Base-by-base conservation (phyloP, 2,329 filamentous ascomycete genomes). In the Rugonectria rugulosa region DNA sequence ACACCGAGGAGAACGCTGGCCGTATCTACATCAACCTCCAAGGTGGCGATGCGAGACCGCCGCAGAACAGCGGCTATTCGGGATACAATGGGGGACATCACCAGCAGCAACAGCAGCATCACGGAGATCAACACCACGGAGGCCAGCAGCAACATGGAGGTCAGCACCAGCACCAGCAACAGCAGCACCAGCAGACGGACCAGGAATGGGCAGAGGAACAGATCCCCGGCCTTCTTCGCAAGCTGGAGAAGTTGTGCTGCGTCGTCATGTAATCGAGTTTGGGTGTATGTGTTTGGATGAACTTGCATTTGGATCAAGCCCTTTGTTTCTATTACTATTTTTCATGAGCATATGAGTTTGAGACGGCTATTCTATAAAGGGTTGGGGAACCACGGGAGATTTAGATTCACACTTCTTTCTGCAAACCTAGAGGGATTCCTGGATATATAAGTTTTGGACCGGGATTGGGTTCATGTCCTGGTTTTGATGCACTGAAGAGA, bases 1-100 rank as follows among this genome's bases (percentile, higher is more conserved):
- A 83, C 53, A 96, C 92, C 2, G 95, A 98, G 78, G 88, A 90
- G 43, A 98, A 99, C 66, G 89, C 89, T 8, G 95, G 95, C 1
- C 80, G 92, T 14, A 93, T 99, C 36, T 97, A 91, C 70, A 86
- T 98, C 59, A 90, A 97, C 70, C 79, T 98, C 61, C 86, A 88
- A 63, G 92, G 92, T 51, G 90, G 88, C 11, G 79, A 85, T 43
- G 86, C 83, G 29, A 74, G 82, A 45, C 74, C 79, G 36, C 78
- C 81, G 32, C 70, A 78, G 31, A 50, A 57, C 23, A 65, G 61
- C 14, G 69, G 68, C 6, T 60, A 69, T 46, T 73, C 77, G n/a
- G 75, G 77, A 31, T 70, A 76, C 60, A 75, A 77, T 45, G 73
- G 76, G 36, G 71, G 72, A 17, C 67, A 73, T 49, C 69, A 73